Evolutionary conservation across 225 moss, liverwort and hornwort genomes (phyloP).

Genomic region (Ulota crispa): DNA sequence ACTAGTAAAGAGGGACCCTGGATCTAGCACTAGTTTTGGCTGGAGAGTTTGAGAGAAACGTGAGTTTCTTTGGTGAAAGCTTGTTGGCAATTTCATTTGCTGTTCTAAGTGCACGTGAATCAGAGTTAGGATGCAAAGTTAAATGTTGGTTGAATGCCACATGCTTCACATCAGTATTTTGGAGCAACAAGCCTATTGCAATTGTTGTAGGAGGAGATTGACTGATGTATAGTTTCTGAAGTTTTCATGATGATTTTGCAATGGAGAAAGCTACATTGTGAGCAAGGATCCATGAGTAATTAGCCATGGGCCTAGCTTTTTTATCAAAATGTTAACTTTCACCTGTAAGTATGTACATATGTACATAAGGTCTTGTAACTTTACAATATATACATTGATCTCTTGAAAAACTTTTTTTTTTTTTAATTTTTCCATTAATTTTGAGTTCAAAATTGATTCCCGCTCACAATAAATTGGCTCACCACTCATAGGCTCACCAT

Average conservation of each 20-base stretch:
- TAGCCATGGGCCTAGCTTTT: too few relatives aligned
- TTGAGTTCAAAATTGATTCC: too few relatives aligned
- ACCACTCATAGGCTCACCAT: too few relatives aligned
- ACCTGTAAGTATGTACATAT: too few relatives aligned
- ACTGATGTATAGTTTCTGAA: background rate
- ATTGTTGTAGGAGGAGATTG: background rate
- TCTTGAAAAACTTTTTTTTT: too few relatives aligned
- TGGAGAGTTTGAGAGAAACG: slow-evolving; percentile 47
- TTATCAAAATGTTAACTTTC: too few relatives aligned
- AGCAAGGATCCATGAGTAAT: too few relatives aligned
- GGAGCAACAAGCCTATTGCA: background rate
- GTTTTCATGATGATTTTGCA: background rate
- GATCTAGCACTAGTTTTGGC: slow-evolving; percentile 36
- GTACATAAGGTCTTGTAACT: too few relatives aligned
- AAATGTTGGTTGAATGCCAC: background rate
- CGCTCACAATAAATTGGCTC: too few relatives aligned
- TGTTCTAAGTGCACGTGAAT: background rate
- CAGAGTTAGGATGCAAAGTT: background rate
- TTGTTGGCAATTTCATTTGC: slow-evolving; percentile 39
- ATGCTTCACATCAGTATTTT: background rate
- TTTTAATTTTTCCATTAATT: too few relatives aligned
- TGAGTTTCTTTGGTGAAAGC: slow-evolving; percentile 58
- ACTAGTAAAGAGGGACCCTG: background rate
- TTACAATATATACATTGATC: too few relatives aligned
- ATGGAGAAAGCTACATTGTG: background rate